Evolutionary conservation across 345 rosid species (phyloP), one percentile per base, ranked within the genome.

Genomic region (Limnanthes douglasii): DNA sequence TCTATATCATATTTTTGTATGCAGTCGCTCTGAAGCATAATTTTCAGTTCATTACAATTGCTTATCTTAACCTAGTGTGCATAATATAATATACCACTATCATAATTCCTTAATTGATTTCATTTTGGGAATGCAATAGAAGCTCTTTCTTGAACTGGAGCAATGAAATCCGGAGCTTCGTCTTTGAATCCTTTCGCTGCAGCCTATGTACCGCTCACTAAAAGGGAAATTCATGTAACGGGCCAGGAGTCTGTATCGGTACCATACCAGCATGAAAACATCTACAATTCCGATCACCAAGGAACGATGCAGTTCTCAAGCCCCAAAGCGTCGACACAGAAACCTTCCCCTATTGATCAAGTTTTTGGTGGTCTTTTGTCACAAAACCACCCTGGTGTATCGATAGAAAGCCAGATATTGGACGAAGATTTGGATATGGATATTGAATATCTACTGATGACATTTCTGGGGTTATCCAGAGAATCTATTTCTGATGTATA

Each of bases 141-240:
- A n/a, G n/a, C n/a, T n/a, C n/a, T n/a, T n/a, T n/a, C n/a, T n/a
- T n/a, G n/a, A n/a, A n/a, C n/a, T n/a, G n/a, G n/a, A 57, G 38
- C 51, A 20, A 83, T 82, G 97, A 75, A 66, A 66, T 59, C 66
- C 1, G 67, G 73, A 46, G 50, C 46, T 34, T 83, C 93, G 32
- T 16, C 80, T 3, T 47, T 88, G 71, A 88, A 88, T 39, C 95
- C 95, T 0, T 40, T 73, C 37, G 97, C 95, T 11, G 69, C 74
- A 18, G 60, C 90, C 5, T 88, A 83, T 30, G 42, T 69, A 28
- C 97, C 97, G 0, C 56, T 88, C 26, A 59, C 78, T 3, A 76
- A 68, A 64, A 72, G 93, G 55, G 75, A 37, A 22, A 32, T 35
- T 51, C 30, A 9, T 26, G 43, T 49, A 37, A 27, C 22, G 42